These are phyloP conservation scores for Ramichloridium luteum DNA, from an alignment of 2,329 filamentous ascomycete species.

Conservation along the genomic window DNA sequence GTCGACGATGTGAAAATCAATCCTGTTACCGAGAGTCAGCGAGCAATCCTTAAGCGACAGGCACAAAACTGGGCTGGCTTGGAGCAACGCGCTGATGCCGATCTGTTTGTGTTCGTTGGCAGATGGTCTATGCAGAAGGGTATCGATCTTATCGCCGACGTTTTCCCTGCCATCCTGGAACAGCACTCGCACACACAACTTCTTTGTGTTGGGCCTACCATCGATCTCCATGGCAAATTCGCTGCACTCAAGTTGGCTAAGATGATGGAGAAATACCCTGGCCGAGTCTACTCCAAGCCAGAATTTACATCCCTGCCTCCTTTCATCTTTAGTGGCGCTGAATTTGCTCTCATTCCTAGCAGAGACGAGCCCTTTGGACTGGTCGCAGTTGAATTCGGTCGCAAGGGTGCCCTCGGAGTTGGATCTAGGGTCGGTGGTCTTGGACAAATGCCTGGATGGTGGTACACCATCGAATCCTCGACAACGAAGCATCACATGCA, in stretches of 20 bases:
- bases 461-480: constrained; percentile 56
- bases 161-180: constrained; percentile 52
- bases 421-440: constrained; percentile 54
- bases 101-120: constrained; percentile 56
- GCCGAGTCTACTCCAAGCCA: constrained; percentile 54
- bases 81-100: constrained; percentile 47
- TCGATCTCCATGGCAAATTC: constrained; percentile 57
- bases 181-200: constrained; percentile 48
- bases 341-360: constrained; percentile 56
- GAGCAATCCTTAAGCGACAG: constrained; percentile 45
- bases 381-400: constrained; percentile 56
- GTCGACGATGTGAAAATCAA: constrained; percentile 42
- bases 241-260: constrained; percentile 52
- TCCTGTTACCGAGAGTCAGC: constrained; percentile 40
- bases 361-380: constrained; percentile 58
- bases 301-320: constrained; percentile 56
- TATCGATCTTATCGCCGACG: constrained; percentile 55
- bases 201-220: constrained; percentile 52
- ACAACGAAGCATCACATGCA: constrained; percentile 50
- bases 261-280: constrained; percentile 54
- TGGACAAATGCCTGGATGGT: constrained; percentile 61
- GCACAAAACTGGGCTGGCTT: constrained; percentile 57
- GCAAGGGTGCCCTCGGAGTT: constrained; percentile 55
- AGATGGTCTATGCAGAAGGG: constrained; percentile 60
- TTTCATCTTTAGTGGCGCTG: constrained; percentile 54